phyloP scores from a whole-genome alignment of 2,329 filamentous ascomycete genomes.

The Colletotrichum cuscutae region DNA sequence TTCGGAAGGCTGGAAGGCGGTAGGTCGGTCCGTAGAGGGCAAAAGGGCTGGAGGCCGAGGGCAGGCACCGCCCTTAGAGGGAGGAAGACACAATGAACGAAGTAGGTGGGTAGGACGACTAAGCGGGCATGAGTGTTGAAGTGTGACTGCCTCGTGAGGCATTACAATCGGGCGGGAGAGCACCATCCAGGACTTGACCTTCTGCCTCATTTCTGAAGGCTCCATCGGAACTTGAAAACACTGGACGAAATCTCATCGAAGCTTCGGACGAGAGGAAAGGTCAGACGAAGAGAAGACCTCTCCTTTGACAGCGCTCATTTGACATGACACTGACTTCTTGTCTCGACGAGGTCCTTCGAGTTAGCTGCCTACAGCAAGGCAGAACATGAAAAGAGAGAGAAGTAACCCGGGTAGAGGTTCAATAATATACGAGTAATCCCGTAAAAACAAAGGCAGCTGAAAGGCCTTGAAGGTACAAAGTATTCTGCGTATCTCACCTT shows the following conservation, averaged over 20 bases:
- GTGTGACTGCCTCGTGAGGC: not conserved
- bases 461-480: no score
- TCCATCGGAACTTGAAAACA: not conserved
- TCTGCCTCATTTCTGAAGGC: not conserved
- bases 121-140: not conserved
- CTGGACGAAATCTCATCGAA: not conserved
- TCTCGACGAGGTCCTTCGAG: not conserved
- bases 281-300: not conserved
- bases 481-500: no score
- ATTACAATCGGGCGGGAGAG: not conserved
- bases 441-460: no score
- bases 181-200: not conserved
- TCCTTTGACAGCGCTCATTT: not conserved
- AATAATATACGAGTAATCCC: no score
- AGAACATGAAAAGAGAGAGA: not conserved
- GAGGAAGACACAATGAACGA: not conserved
- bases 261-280: not conserved
- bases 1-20: not conserved
- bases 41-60: not conserved
- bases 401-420: not conserved
- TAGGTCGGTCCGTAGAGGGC: not conserved
- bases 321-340: not conserved
- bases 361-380: not conserved
- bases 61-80: not conserved
- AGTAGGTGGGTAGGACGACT: not conserved